Conservation (phyloP, 805 yeast species). For the Vanderwaltozyma polyspora region DNA sequence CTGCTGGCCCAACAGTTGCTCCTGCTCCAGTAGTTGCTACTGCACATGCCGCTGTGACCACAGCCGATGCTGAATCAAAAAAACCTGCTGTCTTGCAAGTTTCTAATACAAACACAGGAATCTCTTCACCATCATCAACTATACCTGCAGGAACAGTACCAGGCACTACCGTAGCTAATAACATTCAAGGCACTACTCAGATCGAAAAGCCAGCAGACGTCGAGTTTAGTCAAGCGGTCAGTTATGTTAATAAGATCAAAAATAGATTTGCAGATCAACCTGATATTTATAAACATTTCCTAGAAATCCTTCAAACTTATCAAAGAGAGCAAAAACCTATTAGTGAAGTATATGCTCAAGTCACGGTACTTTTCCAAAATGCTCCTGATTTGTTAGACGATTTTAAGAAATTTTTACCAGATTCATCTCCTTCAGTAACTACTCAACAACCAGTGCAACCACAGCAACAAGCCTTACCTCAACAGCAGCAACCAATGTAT, state of each 20-base stretch:
- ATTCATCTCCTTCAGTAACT: slow-evolving; percentile 26
- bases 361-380: slow-evolving; percentile 73
- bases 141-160: slow-evolving; percentile 8
- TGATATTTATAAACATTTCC: slow-evolving; percentile 85
- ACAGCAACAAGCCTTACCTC: slow-evolving; percentile 13
- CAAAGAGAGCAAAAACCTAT: slow-evolving; percentile 95
- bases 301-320: slow-evolving; percentile 91
- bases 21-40: slow-evolving; percentile 21
- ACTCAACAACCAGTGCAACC: slow-evolving; percentile 19
- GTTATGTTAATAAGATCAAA: slow-evolving; percentile 91
- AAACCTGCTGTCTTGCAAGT: slow-evolving; percentile 12
- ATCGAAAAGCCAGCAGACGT: slow-evolving; percentile 46
- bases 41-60: slow-evolving; percentile 23
- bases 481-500: slow-evolving; percentile 4
- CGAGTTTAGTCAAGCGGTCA: slow-evolving; percentile 94
- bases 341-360: slow-evolving; percentile 90
- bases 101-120: slow-evolving; percentile 8
- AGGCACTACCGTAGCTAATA: slow-evolving; percentile 1
- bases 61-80: too few species aligned
- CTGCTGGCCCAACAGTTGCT: too few species aligned
- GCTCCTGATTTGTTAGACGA: slow-evolving; percentile 94
- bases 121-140: slow-evolving; percentile 9
- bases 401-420: slow-evolving; percentile 91
- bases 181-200: background rate
- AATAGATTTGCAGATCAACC: slow-evolving; percentile 90